Evolutionary conservation across 2,329 filamentous ascomycete species (phyloP).

Genomic region (Penicillium sp.): DNA sequence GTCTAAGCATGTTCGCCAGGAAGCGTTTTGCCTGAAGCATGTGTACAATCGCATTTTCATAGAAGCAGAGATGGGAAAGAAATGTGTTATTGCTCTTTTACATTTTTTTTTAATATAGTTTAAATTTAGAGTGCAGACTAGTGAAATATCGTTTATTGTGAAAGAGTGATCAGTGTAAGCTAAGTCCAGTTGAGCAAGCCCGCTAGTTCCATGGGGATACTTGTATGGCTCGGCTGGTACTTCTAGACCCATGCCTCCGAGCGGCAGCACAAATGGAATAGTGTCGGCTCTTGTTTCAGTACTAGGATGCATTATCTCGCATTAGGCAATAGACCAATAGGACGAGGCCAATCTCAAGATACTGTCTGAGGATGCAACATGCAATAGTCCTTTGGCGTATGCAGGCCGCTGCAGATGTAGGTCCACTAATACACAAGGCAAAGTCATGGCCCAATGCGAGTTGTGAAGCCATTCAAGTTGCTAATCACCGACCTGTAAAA

Average conservation of each 20-base stretch:
- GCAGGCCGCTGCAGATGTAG: neutral
- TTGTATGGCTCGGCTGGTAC: conserved; percentile 5
- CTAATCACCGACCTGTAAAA: neutral
- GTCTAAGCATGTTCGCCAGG: neutral
- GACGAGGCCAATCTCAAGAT: neutral
- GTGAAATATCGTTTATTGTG: neutral
- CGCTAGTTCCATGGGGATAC: conserved; percentile 8
- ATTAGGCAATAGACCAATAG: neutral
- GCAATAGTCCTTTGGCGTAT: neutral
- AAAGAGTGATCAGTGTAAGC: neutral
- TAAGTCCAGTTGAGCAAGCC: conserved; percentile 13
- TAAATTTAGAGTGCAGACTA: neutral
- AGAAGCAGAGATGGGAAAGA: neutral
- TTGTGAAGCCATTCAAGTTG: neutral
- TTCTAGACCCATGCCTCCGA: conserved; percentile 1
- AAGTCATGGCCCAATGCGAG: neutral
- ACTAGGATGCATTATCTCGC: neutral
- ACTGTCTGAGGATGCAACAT: neutral
- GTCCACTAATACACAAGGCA: neutral
- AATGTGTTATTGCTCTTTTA: neutral
- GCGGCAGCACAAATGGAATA: conserved; percentile 3
- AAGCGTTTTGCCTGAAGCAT: neutral
- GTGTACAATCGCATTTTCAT: neutral
- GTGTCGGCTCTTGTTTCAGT: neutral
- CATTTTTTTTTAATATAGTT: neutral